phyloP scores from a whole-genome alignment of 192 early-diverging fungal species.

The Backusella australiensis region DNA sequence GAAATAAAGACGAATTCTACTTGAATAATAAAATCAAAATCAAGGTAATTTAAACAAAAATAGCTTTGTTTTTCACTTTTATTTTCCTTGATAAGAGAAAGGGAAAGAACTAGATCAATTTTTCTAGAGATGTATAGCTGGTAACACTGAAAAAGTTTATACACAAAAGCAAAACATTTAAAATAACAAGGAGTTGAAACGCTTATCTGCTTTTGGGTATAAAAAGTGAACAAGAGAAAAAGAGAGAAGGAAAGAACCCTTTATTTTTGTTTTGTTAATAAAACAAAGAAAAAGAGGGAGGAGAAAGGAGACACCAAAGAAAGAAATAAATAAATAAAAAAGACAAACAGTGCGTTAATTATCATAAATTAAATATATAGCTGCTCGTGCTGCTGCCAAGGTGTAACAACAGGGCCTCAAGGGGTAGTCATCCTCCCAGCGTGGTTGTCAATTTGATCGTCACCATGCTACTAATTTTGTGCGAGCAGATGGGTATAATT shows the following conservation, averaged over 20 bases:
- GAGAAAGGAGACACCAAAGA: not conserved
- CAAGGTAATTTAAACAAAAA: too few relatives aligned
- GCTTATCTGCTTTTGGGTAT: not conserved
- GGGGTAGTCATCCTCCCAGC: constrained; percentile 18
- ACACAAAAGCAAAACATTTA: not conserved
- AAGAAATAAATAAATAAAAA: not conserved
- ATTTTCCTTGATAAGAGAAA: not conserved
- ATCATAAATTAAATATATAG: not conserved
- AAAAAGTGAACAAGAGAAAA: not conserved
- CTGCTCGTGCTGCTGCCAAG: not conserved
- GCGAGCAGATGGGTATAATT: constrained; percentile 15
- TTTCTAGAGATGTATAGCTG: not conserved
- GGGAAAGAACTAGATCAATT: not conserved
- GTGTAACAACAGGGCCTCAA: constrained; percentile 34
- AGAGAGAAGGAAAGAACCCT: not conserved
- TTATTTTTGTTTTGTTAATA: constrained; percentile 2
- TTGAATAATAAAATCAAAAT: too few relatives aligned
- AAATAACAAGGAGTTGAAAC: not conserved
- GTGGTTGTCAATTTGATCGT: constrained; percentile 80
- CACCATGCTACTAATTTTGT: constrained; percentile 69
- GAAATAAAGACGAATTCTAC: too few relatives aligned
- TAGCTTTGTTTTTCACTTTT: too few relatives aligned
- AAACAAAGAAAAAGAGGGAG: not conserved
- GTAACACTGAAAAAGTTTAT: too few relatives aligned
- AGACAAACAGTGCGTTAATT: constrained; percentile 1